Conservation (phyloP, 1,139 yeast genomes). For the Lizanozyma gosingica region DNA sequence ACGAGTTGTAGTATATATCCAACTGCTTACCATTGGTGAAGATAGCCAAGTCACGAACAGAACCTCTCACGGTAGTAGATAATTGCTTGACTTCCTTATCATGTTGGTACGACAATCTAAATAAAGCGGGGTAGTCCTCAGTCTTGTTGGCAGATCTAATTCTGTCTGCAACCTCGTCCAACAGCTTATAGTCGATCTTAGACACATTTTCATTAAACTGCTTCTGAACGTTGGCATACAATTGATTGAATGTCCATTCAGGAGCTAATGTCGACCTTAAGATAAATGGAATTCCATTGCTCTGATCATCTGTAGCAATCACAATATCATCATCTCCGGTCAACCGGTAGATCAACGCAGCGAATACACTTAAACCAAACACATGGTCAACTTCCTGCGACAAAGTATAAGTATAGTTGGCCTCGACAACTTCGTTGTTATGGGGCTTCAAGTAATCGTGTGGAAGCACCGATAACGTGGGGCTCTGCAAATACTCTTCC, state of each 20-base stretch:
- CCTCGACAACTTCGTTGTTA: slow-evolving; percentile 61
- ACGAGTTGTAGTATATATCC: slow-evolving; percentile 60
- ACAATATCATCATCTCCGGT: slow-evolving; percentile 94
- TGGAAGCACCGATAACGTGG: slow-evolving; percentile 81
- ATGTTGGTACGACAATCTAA: slow-evolving; percentile 56
- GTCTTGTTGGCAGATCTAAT: slow-evolving; percentile 41
- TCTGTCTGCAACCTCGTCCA: slow-evolving; percentile 47
- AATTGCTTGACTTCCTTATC: slow-evolving; percentile 32
- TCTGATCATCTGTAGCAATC: slow-evolving; percentile 55
- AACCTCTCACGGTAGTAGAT: slow-evolving; percentile 41
- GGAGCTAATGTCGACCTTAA: slow-evolving; percentile 55
- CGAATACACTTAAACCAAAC: slow-evolving; percentile 56
- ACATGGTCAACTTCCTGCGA: slow-evolving; percentile 2
- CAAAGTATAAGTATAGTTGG: slow-evolving; percentile 30
- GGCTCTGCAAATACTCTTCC: slow-evolving; percentile 63
- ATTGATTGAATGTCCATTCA: slow-evolving; percentile 41
- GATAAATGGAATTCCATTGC: slow-evolving; percentile 39
- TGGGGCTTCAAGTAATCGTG: slow-evolving; percentile 79
- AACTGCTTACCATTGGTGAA: slow-evolving; percentile 26
- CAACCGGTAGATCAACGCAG: slow-evolving; percentile 63
- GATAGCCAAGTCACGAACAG: slow-evolving; percentile 57
- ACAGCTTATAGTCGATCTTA: slow-evolving; percentile 34
- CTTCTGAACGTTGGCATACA: slow-evolving; percentile 36
- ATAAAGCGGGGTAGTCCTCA: slow-evolving; percentile 55
- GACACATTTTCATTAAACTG: slow-evolving; percentile 31